Evolutionary conservation across 2,329 filamentous ascomycete genomes (phyloP), one percentile per base, ranked within the genome.

Genomic region (Alternaria atra): DNA sequence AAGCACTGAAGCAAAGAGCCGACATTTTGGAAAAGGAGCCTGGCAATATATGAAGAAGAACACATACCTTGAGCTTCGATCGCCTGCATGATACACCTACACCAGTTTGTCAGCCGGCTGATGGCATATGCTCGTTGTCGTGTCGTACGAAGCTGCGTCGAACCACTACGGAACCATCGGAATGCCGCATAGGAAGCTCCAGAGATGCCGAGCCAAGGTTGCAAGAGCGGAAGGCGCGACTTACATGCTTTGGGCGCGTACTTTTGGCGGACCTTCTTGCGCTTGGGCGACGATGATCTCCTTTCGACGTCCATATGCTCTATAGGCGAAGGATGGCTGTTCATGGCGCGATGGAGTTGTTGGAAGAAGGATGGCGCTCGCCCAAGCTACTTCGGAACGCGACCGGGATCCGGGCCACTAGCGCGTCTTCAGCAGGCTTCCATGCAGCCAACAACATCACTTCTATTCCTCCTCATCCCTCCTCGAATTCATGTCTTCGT

Each of bases 191-290:
- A 37, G 35, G 54, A 56, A 52, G 46, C 55, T 56, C 35, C 39
- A 34, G 27, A 23, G 32, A 53, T 51, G 47, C 54, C 57, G 44
- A 40, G 50, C 10, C 15, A 12, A 34, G n/a, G 34, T n/a, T 44
- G 15, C 37, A 39, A 12, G 20, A 25, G 30, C n/a, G 15, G 13
- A 40, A 39, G 42, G 60, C 63, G 63, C 58, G 52, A 71, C 74
- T 51, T 71, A 77, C 75, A 77, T 40, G 74, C 74, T 66, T 74
- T 74, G 40, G 73, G 70, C 40, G 75, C 73, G 56, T 78, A 78
- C 61, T 77, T 77, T 60, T 75, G 71, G 17, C 75, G 73, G 23
- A 73, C 64, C 63, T 76, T 78, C 67, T 78, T 78, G 46, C 75
- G 70, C 64, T 74, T 77, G 15, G 75, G 74, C 42, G 74, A 76